A percentile compares a stretch with the other conserved stretches of the same genome.
phyloP scores from a whole-genome alignment of 768 basidiomycete genomes.

The Boletales sp. region DNA sequence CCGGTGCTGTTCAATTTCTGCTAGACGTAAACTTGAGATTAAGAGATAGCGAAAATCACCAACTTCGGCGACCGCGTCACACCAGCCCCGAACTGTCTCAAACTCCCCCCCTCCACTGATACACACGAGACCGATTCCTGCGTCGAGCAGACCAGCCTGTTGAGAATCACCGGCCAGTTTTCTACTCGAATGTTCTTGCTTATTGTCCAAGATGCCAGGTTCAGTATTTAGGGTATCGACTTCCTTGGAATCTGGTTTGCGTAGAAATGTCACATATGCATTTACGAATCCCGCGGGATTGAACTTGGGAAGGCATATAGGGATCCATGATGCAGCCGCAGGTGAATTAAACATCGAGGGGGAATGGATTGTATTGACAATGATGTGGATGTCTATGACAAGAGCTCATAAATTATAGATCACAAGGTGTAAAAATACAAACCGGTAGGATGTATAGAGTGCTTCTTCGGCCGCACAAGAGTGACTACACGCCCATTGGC shows the following conservation, averaged over 20 bases:
- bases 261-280: slow-evolving; percentile 77
- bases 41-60: slow-evolving; percentile 6
- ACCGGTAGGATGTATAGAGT: slow-evolving; percentile 94
- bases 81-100: slow-evolving; percentile 77
- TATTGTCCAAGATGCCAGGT: neutral
- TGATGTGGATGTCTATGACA: slow-evolving; percentile 73
- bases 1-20: slow-evolving; percentile 68
- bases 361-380: slow-evolving; percentile 85
- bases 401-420: neutral
- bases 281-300: slow-evolving; percentile 88
- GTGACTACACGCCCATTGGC: slow-evolving; percentile 77
- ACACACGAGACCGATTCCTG: slow-evolving; percentile 66
- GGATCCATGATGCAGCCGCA: slow-evolving; percentile 87
- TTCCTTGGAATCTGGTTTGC: slow-evolving; percentile 33
- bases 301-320: slow-evolving; percentile 94
- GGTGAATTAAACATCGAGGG: slow-evolving; percentile 76
- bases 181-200: slow-evolving; percentile 3
- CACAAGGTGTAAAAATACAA: slow-evolving; percentile 11
- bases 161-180: neutral
- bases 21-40: neutral
- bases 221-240: neutral
- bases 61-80: slow-evolving; percentile 61
- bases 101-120: slow-evolving; percentile 83
- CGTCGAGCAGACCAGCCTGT: slow-evolving; percentile 21
- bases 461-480: slow-evolving; percentile 84